Evolutionary conservation across 768 basidiomycete genomes (phyloP).

Genomic region (Gymnopilus junonius): DNA sequence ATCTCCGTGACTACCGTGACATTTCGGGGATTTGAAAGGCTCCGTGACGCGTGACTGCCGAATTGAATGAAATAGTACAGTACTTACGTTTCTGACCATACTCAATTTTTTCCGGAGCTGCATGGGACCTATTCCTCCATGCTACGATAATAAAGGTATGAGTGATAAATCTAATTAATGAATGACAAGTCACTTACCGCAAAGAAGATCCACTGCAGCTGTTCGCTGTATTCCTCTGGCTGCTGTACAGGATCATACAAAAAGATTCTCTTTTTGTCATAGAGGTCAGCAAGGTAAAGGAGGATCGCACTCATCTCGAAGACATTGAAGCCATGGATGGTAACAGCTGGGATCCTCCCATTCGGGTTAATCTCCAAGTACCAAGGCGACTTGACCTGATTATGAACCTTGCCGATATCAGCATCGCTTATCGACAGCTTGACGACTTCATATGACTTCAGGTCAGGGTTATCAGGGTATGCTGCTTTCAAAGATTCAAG

Average conservation of each 20-base stretch:
- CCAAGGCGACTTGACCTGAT: slow-evolving; percentile 51
- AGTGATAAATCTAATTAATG: neutral
- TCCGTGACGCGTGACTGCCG: no score
- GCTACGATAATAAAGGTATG: slow-evolving; percentile 40
- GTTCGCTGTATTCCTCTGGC: slow-evolving; percentile 66
- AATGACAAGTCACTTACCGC: slow-evolving; percentile 41
- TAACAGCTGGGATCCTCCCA: slow-evolving; percentile 69
- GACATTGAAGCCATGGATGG: slow-evolving; percentile 66
- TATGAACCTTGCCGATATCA: slow-evolving; percentile 57
- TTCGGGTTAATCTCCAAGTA: slow-evolving; percentile 77
- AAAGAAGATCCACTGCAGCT: slow-evolving; percentile 88
- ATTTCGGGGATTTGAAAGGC: no score
- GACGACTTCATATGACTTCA: slow-evolving; percentile 41
- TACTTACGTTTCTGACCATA: slow-evolving; percentile 65
- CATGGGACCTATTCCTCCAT: slow-evolving; percentile 84
- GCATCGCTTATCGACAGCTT: slow-evolving; percentile 46
- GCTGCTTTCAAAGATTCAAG: slow-evolving; percentile 64
- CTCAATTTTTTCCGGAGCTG: slow-evolving; percentile 74
- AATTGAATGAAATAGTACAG: neutral
- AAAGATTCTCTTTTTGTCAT: slow-evolving; percentile 74
- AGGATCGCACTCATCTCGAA: slow-evolving; percentile 84
- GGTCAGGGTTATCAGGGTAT: slow-evolving; percentile 36
- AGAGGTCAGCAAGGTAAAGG: slow-evolving; percentile 77
- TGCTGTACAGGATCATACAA: slow-evolving; percentile 56
- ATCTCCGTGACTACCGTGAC: no score